These are phyloP conservation scores for Skeletonema menzelii DNA, from an alignment of 108 stramenopile species.

Conservation along the genomic window DNA sequence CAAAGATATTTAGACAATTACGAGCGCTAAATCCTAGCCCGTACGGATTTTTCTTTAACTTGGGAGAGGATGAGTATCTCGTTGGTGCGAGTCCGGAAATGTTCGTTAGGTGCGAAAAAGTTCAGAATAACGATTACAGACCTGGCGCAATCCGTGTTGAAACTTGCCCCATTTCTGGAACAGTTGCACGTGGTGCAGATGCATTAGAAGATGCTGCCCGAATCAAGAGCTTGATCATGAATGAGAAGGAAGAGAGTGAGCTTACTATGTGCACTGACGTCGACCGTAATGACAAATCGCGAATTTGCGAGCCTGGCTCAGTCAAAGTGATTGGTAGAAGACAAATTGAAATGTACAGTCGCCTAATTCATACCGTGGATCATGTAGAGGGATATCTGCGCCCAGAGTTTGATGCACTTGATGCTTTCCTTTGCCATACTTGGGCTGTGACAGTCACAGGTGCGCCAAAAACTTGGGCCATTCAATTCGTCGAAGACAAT, in stretches of 20 bases:
- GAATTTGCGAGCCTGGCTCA: constrained; percentile 96
- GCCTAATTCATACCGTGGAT: constrained; percentile 97
- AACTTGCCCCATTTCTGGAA: constrained; percentile 99
- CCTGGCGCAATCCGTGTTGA: constrained; percentile 92
- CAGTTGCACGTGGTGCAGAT: constrained; percentile 95
- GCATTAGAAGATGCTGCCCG: constrained; percentile 96
- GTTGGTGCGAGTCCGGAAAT: constrained; percentile 98
- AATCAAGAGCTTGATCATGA: constrained; percentile 92
- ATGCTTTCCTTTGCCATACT: constrained; percentile 98
- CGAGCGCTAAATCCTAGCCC: constrained; percentile 93
- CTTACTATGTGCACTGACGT: constrained; percentile 99
- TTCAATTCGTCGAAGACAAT: constrained; percentile 95
- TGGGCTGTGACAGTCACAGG: constrained; percentile 99
- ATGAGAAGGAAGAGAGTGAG: constrained; percentile 96
- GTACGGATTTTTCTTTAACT: constrained; percentile 96
- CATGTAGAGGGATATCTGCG: constrained; percentile 98
- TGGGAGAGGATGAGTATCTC: constrained; percentile 93
- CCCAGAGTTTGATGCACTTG: constrained; percentile 95
- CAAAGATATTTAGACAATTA: constrained; percentile 85
- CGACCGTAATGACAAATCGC: constrained; percentile 97
- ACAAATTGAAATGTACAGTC: constrained; percentile 99
- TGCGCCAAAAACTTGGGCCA: constrained; percentile 98
- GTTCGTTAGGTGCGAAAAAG: constrained; percentile 96
- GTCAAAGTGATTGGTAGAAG: constrained; percentile 97
- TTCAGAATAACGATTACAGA: constrained; percentile 76